These are phyloP conservation scores for Wallacemonas sp. DNA, from an alignment of 208 protist genomes.

Conservation along the genomic window DNA sequence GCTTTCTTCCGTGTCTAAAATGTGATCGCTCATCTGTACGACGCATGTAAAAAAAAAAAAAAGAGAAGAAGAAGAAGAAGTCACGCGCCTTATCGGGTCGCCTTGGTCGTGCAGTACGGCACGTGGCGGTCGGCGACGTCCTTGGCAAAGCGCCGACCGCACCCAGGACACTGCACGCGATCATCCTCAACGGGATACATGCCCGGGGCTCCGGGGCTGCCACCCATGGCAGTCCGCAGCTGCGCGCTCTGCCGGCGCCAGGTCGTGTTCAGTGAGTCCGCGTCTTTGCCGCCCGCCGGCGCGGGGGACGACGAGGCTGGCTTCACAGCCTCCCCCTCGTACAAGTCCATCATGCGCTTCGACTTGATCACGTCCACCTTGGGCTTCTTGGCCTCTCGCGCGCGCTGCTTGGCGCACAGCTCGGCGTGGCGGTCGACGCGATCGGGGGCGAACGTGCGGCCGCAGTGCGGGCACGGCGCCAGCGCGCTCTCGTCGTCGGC, in stretches of 20 bases:
- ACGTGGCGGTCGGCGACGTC: conserved; percentile 48
- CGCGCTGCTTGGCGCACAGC: conserved; percentile 44
- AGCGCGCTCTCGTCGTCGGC: conserved; percentile 36
- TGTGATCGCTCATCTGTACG: too few relatives aligned
- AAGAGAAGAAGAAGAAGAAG: too few relatives aligned
- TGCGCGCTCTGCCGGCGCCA: conserved; percentile 50
- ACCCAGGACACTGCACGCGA: conserved; percentile 48
- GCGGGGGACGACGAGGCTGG: not conserved
- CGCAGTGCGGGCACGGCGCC: conserved; percentile 73
- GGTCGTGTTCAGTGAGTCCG: conserved; percentile 8
- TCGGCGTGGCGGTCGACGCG: conserved; percentile 57
- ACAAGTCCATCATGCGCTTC: conserved; percentile 11
- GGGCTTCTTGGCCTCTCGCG: conserved; percentile 17
- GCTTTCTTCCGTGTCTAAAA: too few relatives aligned
- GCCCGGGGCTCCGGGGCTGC: conserved; percentile 9
- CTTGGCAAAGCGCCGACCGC: conserved; percentile 46
- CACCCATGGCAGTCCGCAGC: conserved; percentile 32
- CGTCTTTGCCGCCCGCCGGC: not conserved
- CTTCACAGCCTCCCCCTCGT: conserved; percentile 12
- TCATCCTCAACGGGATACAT: conserved; percentile 38
- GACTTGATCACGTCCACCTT: conserved; percentile 13
- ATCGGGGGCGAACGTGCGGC: conserved; percentile 62
- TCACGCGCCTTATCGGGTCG: conserved; percentile 1
- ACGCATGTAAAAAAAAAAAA: not conserved
- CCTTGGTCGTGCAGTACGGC: conserved; percentile 32